phyloP scores from a whole-genome alignment of 2,329 filamentous ascomycete species.

The Chaetomiaceae sp. region DNA sequence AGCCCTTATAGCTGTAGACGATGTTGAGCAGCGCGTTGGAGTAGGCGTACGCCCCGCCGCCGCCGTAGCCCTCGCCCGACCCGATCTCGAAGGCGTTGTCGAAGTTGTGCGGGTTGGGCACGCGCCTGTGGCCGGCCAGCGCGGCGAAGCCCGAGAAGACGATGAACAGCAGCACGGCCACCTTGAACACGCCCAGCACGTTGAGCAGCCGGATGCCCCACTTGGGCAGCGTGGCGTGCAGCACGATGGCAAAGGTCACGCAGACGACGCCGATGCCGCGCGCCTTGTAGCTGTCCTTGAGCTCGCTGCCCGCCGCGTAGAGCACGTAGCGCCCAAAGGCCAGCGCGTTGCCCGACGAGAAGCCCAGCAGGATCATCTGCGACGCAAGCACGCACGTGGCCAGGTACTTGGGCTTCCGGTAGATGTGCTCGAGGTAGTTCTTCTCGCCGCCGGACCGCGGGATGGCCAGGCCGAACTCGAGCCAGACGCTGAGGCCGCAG shows the following conservation, averaged over 20 bases:
- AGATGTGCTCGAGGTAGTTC: conserved; percentile 62
- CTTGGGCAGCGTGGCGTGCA: conserved; percentile 51
- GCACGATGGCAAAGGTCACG: conserved; percentile 48
- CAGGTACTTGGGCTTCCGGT: conserved; percentile 53
- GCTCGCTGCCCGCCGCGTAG: conserved; percentile 45
- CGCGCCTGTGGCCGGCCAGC: conserved; percentile 44
- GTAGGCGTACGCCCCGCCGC: conserved; percentile 48
- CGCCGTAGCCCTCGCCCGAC: conserved; percentile 40
- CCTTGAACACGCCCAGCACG: conserved; percentile 55
- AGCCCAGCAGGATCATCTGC: conserved; percentile 58
- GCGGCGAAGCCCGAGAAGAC: conserved; percentile 57
- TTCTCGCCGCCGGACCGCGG: conserved; percentile 61
- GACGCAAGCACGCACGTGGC: conserved; percentile 55
- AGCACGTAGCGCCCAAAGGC: conserved; percentile 52
- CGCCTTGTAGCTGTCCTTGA: conserved; percentile 49
- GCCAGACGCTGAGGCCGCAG: conserved; percentile 55
- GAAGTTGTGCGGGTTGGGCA: conserved; percentile 52
- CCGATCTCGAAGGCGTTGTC: conserved; percentile 48
- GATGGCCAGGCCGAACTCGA: conserved; percentile 59
- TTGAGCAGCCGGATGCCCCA: conserved; percentile 57
- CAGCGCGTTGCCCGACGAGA: conserved; percentile 55
- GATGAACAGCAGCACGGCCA: conserved; percentile 55
- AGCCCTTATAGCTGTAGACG: conserved; percentile 59
- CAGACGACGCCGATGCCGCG: conserved; percentile 52
- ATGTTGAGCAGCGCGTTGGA: conserved; percentile 54